These are phyloP conservation scores for Microdochium bolleyi DNA, from an alignment of 2,329 filamentous ascomycete genomes.

Conservation along the genomic window DNA sequence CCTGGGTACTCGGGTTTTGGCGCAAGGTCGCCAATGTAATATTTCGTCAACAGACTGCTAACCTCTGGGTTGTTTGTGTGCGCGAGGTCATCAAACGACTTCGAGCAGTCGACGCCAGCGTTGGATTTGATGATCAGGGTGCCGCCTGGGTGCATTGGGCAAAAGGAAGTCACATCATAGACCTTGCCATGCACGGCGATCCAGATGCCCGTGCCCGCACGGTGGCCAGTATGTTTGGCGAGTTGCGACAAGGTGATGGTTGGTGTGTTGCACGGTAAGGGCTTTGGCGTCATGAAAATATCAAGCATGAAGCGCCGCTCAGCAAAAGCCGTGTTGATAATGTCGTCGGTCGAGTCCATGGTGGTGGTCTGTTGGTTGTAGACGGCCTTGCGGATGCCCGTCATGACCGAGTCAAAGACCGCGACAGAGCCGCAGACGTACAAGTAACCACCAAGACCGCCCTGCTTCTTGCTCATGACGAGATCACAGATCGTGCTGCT, in stretches of 20 bases:
- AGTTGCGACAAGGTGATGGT: constrained; percentile 41
- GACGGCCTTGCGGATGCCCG: constrained; percentile 45
- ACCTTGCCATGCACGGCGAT: constrained; percentile 44
- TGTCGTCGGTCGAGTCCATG: constrained; percentile 39
- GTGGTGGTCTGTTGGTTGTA: constrained; percentile 44
- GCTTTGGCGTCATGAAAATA: constrained; percentile 48
- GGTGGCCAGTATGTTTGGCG: constrained; percentile 41
- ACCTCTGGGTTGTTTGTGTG: constrained; percentile 49
- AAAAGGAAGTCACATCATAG: constrained; percentile 46
- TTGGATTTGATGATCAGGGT: constrained; percentile 46
- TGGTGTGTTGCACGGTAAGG: constrained; percentile 39
- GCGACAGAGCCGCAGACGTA: constrained; percentile 41
- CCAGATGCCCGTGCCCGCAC: constrained; percentile 36
- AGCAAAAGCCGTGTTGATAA: constrained; percentile 44
- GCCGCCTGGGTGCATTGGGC: constrained; percentile 44
- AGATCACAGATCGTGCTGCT: constrained; percentile 41
- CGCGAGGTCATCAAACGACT: constrained; percentile 44
- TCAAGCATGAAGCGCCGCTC: constrained; percentile 49
- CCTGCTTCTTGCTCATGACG: constrained; percentile 48
- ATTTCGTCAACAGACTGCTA: constrained; percentile 41
- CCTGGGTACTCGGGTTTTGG: constrained; percentile 39
- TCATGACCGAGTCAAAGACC: constrained; percentile 46
- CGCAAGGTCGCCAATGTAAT: constrained; percentile 43
- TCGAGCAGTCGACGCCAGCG: constrained; percentile 43
- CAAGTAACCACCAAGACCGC: constrained; percentile 37